A percentile compares a stretch with the other conserved stretches of the same genome.
phyloP scores from a whole-genome alignment of 805 yeast genomes.

The Kuraishia ogatae region DNA sequence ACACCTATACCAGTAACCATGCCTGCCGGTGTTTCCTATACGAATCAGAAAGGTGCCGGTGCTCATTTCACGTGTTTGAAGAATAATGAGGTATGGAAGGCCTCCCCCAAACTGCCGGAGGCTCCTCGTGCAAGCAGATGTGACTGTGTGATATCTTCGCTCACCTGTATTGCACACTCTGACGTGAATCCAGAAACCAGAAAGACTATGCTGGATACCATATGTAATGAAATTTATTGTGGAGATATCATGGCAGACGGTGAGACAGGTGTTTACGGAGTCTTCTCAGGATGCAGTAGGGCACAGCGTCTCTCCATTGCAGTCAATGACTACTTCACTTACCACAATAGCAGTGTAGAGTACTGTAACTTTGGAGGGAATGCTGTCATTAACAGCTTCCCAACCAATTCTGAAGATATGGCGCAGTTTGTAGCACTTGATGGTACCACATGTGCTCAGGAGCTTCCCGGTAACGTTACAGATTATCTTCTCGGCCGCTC shows the following conservation, averaged over 20 bases:
- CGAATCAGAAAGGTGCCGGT: constrained; percentile 1
- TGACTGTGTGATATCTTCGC: constrained; percentile 32
- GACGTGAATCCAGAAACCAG: constrained; percentile 11
- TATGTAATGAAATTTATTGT: constrained; percentile 32
- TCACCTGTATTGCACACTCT: constrained; percentile 26
- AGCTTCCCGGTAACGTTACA: neutral
- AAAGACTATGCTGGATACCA: constrained; percentile 16
- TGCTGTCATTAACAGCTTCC: constrained; percentile 1
- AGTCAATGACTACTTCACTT: constrained; percentile 26
- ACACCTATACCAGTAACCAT: constrained; percentile 14
- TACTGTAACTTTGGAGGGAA: constrained; percentile 6
- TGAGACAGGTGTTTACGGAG: constrained; percentile 29
- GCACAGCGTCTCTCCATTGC: constrained; percentile 31
- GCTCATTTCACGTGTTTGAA: constrained; percentile 1
- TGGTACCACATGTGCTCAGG: neutral
- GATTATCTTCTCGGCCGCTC: neutral
- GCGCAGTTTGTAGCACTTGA: constrained; percentile 3
- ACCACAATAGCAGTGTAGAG: constrained; percentile 1
- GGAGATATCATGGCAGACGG: constrained; percentile 27
- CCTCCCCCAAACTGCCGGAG: constrained; percentile 23
- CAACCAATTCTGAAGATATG: constrained; percentile 4
- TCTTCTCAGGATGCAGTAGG: constrained; percentile 29
- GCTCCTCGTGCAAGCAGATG: constrained; percentile 34
- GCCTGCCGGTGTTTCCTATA: constrained; percentile 2
- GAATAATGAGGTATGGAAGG: constrained; percentile 12